Base-by-base conservation (phyloP, 1,139 yeast genomes). In the Candida tetrigidarum region DNA sequence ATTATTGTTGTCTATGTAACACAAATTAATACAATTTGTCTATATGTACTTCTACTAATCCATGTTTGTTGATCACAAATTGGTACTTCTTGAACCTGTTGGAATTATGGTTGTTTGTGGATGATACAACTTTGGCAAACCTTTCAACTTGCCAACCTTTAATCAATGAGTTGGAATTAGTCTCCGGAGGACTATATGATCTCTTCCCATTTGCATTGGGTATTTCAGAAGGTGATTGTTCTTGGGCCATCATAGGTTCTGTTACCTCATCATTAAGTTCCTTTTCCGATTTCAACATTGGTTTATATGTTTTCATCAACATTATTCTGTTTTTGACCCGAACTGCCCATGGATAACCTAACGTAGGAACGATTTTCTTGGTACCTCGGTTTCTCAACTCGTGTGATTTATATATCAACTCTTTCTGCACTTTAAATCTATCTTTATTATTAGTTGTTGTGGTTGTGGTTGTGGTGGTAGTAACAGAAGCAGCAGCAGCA, bases 341-440 rank as follows among this genome's bases (percentile, higher is more conserved):
- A 42, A 64, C 66, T 14, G 68, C 54, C 79, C 79, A 74, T 5
- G 66, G 63, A 48, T 70, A 68, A 0, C 78, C 78, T 38, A 74
- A 55, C 5, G 76, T 65, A 0, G 78, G 77, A 1, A 73, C 63
- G 14, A 59, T 60, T 37, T 51, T 58, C 32, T 59, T 64, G 8
- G 68, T 60, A 18, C 45, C 39, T 20, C 46, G 39, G 41, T 52
- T 54, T 19, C 47, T 46, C 12, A 50, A 42, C 18, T 43, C 41
- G 40, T 59, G 56, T 14, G 58, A 46, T 37, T 54, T 52, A 5
- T 42, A 25, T 2, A 60, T 39, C 28, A 58, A 46, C 3, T 49
- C 52, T 14, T 42, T 39, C 27, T 51, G 58, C 22, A 37, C 28
- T 34, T 50, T 45, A n/a, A 45, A 39, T 15, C 27, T 33, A 10